Evolutionary conservation across 306 rosid genomes (phyloP).

Genomic region (Datisca glomerata): DNA sequence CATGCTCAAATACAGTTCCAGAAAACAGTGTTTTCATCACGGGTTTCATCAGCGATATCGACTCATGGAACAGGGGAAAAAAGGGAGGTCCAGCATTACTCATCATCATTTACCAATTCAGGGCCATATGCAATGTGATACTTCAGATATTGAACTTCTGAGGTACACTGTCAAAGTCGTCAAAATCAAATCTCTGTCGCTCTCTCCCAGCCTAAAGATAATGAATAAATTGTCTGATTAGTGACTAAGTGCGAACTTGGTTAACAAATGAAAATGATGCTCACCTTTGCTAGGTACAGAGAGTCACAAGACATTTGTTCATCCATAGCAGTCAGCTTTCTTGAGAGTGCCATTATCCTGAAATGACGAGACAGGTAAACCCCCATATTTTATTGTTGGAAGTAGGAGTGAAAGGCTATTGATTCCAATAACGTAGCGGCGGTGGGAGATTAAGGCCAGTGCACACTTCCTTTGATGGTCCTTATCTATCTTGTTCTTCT

Average conservation of each 20-base stretch:
- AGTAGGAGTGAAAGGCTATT: too few relatives aligned
- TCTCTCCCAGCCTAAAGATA: conserved; percentile 67
- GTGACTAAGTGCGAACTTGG: conserved; percentile 4
- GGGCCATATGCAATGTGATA: conserved; percentile 2
- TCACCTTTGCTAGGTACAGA: conserved; percentile 55
- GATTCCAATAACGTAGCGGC: too few relatives aligned
- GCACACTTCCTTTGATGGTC: too few relatives aligned
- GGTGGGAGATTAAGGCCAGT: too few relatives aligned
- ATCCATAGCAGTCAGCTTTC: conserved; percentile 55
- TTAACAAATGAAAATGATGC: conserved; percentile 1
- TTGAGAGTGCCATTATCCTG: conserved; percentile 67
- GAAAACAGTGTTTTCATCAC: too few relatives aligned
- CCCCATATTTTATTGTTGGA: too few relatives aligned
- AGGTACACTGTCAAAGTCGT: conserved; percentile 64
- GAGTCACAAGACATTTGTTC: conserved; percentile 65
- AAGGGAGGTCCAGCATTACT: too few relatives aligned
- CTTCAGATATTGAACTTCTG: conserved; percentile 44
- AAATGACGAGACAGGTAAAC: conserved; percentile 2
- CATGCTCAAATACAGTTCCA: too few relatives aligned
- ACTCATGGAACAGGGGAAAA: too few relatives aligned
- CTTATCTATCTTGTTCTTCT: too few relatives aligned
- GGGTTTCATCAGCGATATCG: too few relatives aligned
- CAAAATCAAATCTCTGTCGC: conserved; percentile 59
- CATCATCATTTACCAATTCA: conserved; percentile 8
- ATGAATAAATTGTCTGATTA: background rate